Evolutionary conservation across 1,139 yeast genomes (phyloP), one percentile per base, ranked within the genome.

Genomic region (Sugiyamaella pinicola): DNA sequence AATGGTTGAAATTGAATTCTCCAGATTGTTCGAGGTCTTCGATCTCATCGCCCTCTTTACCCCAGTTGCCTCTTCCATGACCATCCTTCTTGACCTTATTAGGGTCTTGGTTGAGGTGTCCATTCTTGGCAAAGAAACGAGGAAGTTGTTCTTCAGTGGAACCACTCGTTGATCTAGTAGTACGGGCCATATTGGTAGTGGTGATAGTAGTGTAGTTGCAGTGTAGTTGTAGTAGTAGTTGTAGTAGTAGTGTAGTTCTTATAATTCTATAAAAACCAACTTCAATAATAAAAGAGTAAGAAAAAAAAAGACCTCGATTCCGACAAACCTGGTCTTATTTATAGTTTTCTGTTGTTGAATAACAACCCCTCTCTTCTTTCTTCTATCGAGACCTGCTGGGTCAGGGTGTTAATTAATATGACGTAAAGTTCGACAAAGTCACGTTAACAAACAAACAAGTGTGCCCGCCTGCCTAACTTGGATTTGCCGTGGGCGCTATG

Each of bases 61-160:
- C 77, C 78, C 77, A 68, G 62, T 74, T 74, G 58, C 71, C 74
- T 64, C 82, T 83, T 51, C 97, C 97, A 46, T 87, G 88, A 53
- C 97, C 97, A 56, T 79, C 78, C 72, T 88, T 89, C 80, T 89
- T 89, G 54, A 86, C 78, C 67, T 83, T 81, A 66, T 82, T 84
- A 54, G 96, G 95, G 57, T 84, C 82, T 54, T 81, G 77, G 63
- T 84, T 83, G 57, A 71, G 68, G 63, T 78, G 78, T 33, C 95
- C 95, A 62, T 80, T 77, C 67, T 85, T 89, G 57, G 90, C 85
- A 70, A 88, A 88, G 81, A 81, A 87, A 66, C 80, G 83, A 52
- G 90, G 82, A 29, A 67, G 55, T 39, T 49, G 57, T 21, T 58
- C 61, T 31, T 59, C 63, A 58, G 78, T 81, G 58, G 77, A 74